Conservation (phyloP, 495 filamentous ascomycete genomes). For the Penicillium lividum region DNA sequence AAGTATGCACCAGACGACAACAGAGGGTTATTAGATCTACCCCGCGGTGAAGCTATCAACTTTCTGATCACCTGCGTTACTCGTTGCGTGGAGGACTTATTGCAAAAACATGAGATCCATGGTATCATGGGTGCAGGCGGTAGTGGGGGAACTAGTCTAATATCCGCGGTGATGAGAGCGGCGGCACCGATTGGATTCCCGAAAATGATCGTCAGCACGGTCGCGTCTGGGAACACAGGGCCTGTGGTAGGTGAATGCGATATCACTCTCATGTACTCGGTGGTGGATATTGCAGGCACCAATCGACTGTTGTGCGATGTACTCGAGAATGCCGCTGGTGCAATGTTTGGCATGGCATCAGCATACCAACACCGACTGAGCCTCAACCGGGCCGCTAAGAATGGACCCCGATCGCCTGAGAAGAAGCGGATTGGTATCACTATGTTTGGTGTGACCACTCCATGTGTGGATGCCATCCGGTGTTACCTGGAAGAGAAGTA, state of each 20-base stretch:
- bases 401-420: neutral
- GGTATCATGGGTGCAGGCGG: constrained; percentile 60
- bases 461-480: constrained; percentile 53
- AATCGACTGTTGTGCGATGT: constrained; percentile 58
- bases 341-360: constrained; percentile 55
- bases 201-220: constrained; percentile 69
- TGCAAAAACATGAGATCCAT: constrained; percentile 36
- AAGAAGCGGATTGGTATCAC: constrained; percentile 60
- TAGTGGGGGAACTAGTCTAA: constrained; percentile 57
- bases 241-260: constrained; percentile 64
- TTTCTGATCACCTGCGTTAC: too few species aligned
- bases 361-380: neutral
- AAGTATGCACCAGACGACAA: too few species aligned
- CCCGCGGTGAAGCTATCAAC: too few species aligned
- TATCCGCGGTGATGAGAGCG: constrained; percentile 56
- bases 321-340: constrained; percentile 60
- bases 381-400: neutral
- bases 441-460: constrained; percentile 77
- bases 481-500: constrained; percentile 40
- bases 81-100: too few species aligned
- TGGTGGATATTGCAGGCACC: constrained; percentile 68
- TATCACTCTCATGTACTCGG: constrained; percentile 67
- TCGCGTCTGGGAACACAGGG: constrained; percentile 61
- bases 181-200: constrained; percentile 63
- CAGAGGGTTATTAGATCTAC: too few species aligned